phyloP scores from a whole-genome alignment of 345 rosid genomes.

The Linum trigynum region DNA sequence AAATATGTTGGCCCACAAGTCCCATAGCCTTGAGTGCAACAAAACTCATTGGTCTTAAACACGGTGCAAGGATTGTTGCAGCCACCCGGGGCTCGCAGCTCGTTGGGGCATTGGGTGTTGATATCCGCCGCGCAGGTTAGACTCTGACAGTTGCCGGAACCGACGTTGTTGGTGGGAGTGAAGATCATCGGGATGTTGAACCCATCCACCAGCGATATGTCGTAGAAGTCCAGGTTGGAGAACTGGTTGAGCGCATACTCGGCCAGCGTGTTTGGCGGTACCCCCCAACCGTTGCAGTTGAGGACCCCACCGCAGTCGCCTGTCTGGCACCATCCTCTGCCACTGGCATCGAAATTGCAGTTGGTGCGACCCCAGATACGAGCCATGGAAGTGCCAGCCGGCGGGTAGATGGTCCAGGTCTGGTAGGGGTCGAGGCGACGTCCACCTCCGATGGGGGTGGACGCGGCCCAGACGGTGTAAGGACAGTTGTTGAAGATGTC shows the following conservation, averaged over 20 bases:
- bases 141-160: constrained; percentile 20
- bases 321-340: constrained; percentile 32
- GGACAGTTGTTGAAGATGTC: constrained; percentile 22
- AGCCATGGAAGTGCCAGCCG: constrained; percentile 23
- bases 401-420: constrained; percentile 22
- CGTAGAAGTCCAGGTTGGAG: constrained; percentile 32
- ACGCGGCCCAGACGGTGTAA: constrained; percentile 38
- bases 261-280: constrained; percentile 52
- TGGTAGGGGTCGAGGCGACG: constrained; percentile 21
- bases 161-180: constrained; percentile 26
- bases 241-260: constrained; percentile 54
- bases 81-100: constrained; percentile 21
- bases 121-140: constrained; percentile 43
- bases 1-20: constrained; percentile 17
- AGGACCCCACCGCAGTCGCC: constrained; percentile 46
- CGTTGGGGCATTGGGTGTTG: constrained; percentile 42
- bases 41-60: constrained; percentile 33
- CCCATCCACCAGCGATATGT: constrained; percentile 44
- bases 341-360: constrained; percentile 26
- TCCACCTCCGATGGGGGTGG: constrained; percentile 34
- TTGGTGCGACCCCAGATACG: constrained; percentile 34
- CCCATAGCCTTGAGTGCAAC: constrained; percentile 26
- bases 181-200: constrained; percentile 46
- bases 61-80: constrained; percentile 47
- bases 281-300: constrained; percentile 37